Percentiles rank a stretch among this genome's conserved stretches.
These are phyloP conservation scores for Xerocomellus intermedius DNA, from an alignment of 768 basidiomycete genomes.

Conservation along the genomic window DNA sequence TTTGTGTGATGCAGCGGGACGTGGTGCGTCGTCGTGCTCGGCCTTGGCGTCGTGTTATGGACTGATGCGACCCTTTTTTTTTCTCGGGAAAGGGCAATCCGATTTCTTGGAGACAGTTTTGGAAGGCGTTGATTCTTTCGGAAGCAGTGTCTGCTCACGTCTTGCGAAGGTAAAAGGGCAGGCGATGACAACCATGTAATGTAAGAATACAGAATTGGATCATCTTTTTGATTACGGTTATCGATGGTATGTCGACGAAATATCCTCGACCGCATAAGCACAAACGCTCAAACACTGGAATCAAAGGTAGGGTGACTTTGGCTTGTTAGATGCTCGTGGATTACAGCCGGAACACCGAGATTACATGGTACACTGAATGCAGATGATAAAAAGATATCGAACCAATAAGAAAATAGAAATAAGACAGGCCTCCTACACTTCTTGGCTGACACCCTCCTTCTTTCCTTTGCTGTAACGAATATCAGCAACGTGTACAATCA, in stretches of 20 bases:
- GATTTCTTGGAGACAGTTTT: conserved; percentile 74
- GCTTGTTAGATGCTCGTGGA: conserved; percentile 5
- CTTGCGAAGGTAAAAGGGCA: conserved; percentile 18
- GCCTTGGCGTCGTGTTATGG: not conserved
- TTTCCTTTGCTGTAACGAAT: conserved; percentile 30
- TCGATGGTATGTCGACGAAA: not conserved
- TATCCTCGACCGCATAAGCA: not conserved
- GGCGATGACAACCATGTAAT: not conserved
- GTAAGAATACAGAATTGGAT: not conserved
- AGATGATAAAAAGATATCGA: conserved; percentile 31
- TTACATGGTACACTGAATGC: conserved; percentile 30
- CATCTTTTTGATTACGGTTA: not conserved
- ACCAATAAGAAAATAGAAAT: conserved; percentile 19
- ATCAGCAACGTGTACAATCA: conserved; percentile 1
- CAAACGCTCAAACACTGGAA: not conserved
- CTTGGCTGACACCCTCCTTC: conserved; percentile 34
- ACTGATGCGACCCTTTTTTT: not conserved
- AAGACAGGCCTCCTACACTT: conserved; percentile 22
- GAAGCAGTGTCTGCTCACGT: conserved; percentile 59
- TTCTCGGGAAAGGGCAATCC: conserved; percentile 58
- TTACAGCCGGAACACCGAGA: conserved; percentile 16
- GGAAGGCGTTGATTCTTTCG: conserved; percentile 60
- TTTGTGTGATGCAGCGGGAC: conserved; percentile 70
- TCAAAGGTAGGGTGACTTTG: not conserved
- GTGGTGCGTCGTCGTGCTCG: conserved; percentile 42